These are phyloP conservation scores for Pneumocystis sp. DNA, from an alignment of 1,139 yeast genomes.

Conservation along the genomic window DNA sequence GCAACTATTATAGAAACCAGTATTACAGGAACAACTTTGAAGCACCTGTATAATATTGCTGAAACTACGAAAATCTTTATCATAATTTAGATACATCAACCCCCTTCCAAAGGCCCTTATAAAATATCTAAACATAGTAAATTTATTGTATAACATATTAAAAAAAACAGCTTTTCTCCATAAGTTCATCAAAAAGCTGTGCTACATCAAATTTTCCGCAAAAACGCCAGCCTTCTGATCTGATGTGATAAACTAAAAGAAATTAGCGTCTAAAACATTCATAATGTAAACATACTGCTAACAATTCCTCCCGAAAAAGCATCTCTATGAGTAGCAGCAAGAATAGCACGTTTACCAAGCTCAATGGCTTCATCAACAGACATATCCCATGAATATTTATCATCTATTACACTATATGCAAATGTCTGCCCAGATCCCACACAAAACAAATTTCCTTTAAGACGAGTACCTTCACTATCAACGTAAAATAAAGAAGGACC, in stretches of 20 bases:
- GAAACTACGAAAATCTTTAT: no score
- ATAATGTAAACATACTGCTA: slow-evolving; percentile 28
- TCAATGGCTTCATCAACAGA: slow-evolving; percentile 84
- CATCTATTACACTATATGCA: slow-evolving; percentile 97
- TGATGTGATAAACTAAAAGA: slow-evolving; percentile 56
- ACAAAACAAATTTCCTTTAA: slow-evolving; percentile 88
- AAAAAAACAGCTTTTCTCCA: slow-evolving; percentile 42
- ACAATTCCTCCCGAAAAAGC: slow-evolving; percentile 97
- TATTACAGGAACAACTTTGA: no score
- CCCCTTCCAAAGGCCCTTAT: background rate
- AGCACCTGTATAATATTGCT: no score
- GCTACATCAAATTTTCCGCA: slow-evolving; percentile 95
- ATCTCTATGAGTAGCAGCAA: slow-evolving; percentile 97
- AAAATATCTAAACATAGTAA: background rate
- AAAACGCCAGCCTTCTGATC: slow-evolving; percentile 85
- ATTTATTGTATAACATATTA: background rate
- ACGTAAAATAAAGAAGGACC: slow-evolving; percentile 94
- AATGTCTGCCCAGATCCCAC: slow-evolving; percentile 99
- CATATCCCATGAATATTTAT: slow-evolving; percentile 68
- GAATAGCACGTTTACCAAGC: slow-evolving; percentile 84
- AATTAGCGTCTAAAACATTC: background rate
- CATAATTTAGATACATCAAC: no score
- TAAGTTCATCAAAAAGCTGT: slow-evolving; percentile 79
- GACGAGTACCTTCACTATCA: slow-evolving; percentile 92
- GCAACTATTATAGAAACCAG: no score